Evolutionary conservation across 495 filamentous ascomycete genomes (phyloP), one percentile per base, ranked within the genome.

Genomic region (Podospora australis): DNA sequence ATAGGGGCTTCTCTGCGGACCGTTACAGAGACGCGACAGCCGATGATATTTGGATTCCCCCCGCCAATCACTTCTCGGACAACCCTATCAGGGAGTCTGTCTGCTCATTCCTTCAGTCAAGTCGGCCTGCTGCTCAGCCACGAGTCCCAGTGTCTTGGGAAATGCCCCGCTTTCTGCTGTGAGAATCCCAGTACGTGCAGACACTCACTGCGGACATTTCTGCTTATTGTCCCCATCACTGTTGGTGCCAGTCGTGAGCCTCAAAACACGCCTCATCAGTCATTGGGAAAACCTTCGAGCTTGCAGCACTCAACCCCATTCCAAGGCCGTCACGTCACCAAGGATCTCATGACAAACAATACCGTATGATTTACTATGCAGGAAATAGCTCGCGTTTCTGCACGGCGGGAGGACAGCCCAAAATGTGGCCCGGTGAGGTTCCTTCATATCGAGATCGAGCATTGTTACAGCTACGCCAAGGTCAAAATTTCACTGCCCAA

Each of bases 401-500:
- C n/a, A n/a, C n/a, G n/a, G 11, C 35, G 43, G 40, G 25, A 50
- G 46, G 44, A 46, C 44, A 49, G 56, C 59, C 59, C 48, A 52
- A 59, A 53, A 48, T 52, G 44, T 49, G 48, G 29, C 56, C 53
- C 30, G 42, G 46, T 25, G 23, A 48, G 45, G 49, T 49, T 43
- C 42, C 43, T 42, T 41, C 13, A 23, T 29, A 36, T 29, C 43
- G 35, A 24, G 51, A 53, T 62, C 46, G 53, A 62, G 62, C 56
- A 43, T 50, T 38, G 34, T 30, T 17, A 20, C 41, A 34, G 49
- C 46, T 48, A 42, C 52, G 51, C 52, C 49, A 53, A 35, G 42
- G 47, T 53, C 29, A 30, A 29, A 21, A 19, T 40, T 39, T 59
- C 55, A 19, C 53, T 57, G 59, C 59, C 61, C 56, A 59, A 62